phyloP scores from a whole-genome alignment of 2,329 filamentous ascomycete species.

The Eutypa lata region DNA sequence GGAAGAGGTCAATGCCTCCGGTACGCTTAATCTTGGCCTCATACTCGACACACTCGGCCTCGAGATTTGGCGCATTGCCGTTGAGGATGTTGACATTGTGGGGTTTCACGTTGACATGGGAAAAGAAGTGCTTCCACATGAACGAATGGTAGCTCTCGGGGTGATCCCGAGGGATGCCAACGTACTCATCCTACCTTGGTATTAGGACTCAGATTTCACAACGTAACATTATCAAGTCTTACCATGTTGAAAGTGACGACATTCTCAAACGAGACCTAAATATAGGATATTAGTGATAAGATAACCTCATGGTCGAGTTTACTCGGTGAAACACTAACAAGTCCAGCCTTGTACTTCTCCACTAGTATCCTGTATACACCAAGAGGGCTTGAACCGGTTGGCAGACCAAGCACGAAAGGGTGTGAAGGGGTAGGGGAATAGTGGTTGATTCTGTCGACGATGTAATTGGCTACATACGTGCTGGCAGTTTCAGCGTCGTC shows the following conservation, averaged over 20 bases:
- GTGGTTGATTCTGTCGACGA: conserved; percentile 75
- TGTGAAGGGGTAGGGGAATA: conserved; percentile 69
- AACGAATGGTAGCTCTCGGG: conserved; percentile 86
- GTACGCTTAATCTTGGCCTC: conserved; percentile 71
- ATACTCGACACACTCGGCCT: conserved; percentile 74
- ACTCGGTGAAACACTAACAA: conserved; percentile 34
- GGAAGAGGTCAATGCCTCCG: conserved; percentile 81
- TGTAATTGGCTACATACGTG: conserved; percentile 76
- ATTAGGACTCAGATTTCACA: conserved; percentile 9
- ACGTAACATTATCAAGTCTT: conserved; percentile 23
- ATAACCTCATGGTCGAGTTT: background rate
- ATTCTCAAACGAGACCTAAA: conserved; percentile 77
- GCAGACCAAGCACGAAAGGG: conserved; percentile 79
- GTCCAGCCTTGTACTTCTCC: conserved; percentile 63
- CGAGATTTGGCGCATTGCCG: conserved; percentile 73
- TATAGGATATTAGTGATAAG: conserved; percentile 31
- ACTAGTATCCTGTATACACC: conserved; percentile 76
- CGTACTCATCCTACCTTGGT: conserved; percentile 70
- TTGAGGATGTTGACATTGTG: conserved; percentile 82
- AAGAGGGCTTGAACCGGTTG: conserved; percentile 78
- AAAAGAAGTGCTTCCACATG: conserved; percentile 93
- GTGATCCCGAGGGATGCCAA: conserved; percentile 77
- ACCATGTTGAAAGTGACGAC: conserved; percentile 93
- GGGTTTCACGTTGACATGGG: conserved; percentile 76
- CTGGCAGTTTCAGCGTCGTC: conserved; percentile 68